Conservation (phyloP, 345 rosid genomes). For the Geranium brycei region DNA sequence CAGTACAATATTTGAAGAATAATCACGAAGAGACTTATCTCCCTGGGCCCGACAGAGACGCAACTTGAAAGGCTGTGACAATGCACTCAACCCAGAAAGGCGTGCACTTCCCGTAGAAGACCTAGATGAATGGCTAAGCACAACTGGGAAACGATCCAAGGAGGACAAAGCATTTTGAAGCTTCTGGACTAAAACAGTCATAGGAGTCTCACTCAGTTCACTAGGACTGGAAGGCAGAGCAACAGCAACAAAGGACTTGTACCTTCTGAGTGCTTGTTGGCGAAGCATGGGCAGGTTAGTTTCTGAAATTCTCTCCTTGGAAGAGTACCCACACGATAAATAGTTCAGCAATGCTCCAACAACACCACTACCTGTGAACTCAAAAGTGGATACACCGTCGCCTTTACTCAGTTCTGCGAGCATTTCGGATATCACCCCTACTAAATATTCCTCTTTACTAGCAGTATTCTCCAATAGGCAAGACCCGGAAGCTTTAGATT, state of each 20-base stretch:
- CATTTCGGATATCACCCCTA: conserved; percentile 68
- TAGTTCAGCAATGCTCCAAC: conserved; percentile 85
- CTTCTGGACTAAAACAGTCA: conserved; percentile 86
- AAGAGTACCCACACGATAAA: conserved; percentile 78
- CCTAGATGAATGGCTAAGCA: conserved; percentile 83
- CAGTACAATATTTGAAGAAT: conserved; percentile 86
- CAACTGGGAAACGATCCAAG: conserved; percentile 92
- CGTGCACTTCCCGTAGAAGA: conserved; percentile 83
- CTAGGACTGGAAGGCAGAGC: conserved; percentile 57
- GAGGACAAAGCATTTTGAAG: conserved; percentile 94
- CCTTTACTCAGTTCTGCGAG: conserved; percentile 82
- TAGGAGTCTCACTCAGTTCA: conserved; percentile 40
- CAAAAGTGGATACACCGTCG: conserved; percentile 97
- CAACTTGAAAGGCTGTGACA: conserved; percentile 88
- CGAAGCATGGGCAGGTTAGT: conserved; percentile 71
- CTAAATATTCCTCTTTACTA: conserved; percentile 72
- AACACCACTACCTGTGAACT: conserved; percentile 96
- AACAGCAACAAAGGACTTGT: conserved; percentile 55
- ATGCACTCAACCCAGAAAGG: conserved; percentile 86
- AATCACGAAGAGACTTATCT: conserved; percentile 86
- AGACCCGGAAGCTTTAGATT: conserved; percentile 63
- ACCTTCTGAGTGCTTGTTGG: conserved; percentile 65
- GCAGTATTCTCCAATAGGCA: conserved; percentile 40
- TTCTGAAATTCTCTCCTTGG: conserved; percentile 76
- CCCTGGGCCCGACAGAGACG: conserved; percentile 89